Percentiles rank a stretch among this genome's conserved stretches.
phyloP scores from a whole-genome alignment of 768 basidiomycete genomes.

The Saitozyma podzolica region DNA sequence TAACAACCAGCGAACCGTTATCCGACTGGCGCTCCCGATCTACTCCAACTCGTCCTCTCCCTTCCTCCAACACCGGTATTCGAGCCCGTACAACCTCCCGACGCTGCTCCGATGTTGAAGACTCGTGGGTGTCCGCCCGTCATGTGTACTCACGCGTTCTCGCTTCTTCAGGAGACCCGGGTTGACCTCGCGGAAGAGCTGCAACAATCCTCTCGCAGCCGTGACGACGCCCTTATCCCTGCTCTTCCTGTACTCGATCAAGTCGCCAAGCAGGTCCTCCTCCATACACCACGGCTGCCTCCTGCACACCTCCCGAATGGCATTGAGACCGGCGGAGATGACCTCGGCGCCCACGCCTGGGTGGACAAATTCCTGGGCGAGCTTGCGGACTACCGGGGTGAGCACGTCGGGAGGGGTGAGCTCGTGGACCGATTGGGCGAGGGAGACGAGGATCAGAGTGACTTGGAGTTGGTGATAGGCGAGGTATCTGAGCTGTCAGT shows the following conservation, averaged over 20 bases:
- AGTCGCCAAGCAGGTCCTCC: constrained; percentile 84
- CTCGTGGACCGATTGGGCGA: constrained; percentile 93
- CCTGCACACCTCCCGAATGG: constrained; percentile 89
- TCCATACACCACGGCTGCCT: constrained; percentile 97
- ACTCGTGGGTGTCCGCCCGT: constrained; percentile 8
- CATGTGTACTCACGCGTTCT: constrained; percentile 64
- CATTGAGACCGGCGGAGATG: constrained; percentile 93
- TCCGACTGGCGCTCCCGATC: constrained; percentile 1
- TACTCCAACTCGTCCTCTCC: constrained; percentile 10
- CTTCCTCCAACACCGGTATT: background rate
- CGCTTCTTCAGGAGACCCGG: constrained; percentile 85
- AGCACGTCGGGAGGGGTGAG: constrained; percentile 91
- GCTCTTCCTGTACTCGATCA: constrained; percentile 93
- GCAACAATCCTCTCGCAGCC: constrained; percentile 82
- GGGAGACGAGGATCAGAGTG: constrained; percentile 86
- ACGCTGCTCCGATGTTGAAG: background rate
- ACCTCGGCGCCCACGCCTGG: constrained; percentile 95
- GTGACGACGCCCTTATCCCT: constrained; percentile 88
- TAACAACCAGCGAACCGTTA: constrained; percentile 15
- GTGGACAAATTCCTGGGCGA: constrained; percentile 95
- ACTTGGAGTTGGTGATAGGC: constrained; percentile 87
- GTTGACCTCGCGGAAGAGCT: constrained; percentile 93
- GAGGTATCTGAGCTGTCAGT: constrained; percentile 66
- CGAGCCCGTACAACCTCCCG: background rate
- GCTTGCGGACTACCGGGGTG: constrained; percentile 81